Conservation (phyloP, 345 rosid species). For the Syzygium aqueum region DNA sequence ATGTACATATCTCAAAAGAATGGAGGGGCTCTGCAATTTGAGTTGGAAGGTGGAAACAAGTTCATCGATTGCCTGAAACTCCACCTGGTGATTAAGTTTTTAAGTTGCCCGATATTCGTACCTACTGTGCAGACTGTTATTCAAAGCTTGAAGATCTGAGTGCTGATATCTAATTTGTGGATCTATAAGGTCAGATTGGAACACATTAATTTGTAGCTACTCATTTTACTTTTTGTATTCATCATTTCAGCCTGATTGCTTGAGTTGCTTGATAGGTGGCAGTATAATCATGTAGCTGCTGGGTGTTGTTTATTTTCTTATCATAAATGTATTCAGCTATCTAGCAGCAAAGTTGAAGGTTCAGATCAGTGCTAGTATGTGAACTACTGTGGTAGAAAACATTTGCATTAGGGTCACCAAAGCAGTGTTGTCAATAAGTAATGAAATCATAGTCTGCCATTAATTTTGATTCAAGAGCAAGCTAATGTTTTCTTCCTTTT, state of each 20-base stretch:
- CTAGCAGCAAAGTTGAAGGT: not conserved
- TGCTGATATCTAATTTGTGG: not conserved
- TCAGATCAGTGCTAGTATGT: not conserved
- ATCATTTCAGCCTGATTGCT: constrained; percentile 11
- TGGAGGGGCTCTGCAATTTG: constrained; percentile 5
- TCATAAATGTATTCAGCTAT: not conserved
- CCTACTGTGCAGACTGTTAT: not conserved
- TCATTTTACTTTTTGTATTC: constrained; percentile 13
- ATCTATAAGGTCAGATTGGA: constrained; percentile 6
- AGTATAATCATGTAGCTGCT: constrained; percentile 5
- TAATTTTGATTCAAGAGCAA: not conserved
- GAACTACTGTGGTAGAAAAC: not conserved
- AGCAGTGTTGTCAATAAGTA: not conserved
- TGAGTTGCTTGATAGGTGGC: constrained; percentile 6
- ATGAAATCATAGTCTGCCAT: not conserved
- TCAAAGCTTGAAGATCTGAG: constrained; percentile 2
- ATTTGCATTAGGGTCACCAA: not conserved
- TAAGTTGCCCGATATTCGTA: not conserved
- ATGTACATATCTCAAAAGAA: constrained; percentile 19
- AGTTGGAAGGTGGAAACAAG: constrained; percentile 2
- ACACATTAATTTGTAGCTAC: constrained; percentile 33
- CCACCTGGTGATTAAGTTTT: constrained; percentile 1
- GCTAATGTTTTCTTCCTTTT: not conserved
- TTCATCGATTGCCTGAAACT: constrained; percentile 1
- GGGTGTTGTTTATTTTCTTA: constrained; percentile 8